Conservation (phyloP, 2,329 filamentous ascomycete genomes). For the Zalaria obscura region DNA sequence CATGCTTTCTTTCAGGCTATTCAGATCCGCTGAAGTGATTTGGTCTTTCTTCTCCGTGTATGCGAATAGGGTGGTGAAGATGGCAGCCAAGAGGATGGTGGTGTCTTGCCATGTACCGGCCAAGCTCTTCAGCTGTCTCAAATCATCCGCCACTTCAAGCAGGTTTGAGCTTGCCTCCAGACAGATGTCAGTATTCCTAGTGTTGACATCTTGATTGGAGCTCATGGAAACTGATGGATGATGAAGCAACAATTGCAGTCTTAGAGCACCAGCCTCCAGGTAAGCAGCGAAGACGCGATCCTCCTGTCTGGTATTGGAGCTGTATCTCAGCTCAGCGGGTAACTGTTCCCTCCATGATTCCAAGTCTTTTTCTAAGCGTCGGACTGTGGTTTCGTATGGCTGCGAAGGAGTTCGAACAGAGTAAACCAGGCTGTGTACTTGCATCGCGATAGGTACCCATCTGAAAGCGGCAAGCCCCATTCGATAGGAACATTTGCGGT, state of each 20-base stretch:
- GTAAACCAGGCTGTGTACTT: constrained; percentile 67
- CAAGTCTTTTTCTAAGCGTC: constrained; percentile 50
- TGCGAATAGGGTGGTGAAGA: constrained; percentile 58
- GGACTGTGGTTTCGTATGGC: constrained; percentile 50
- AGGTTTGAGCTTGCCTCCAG: constrained; percentile 52
- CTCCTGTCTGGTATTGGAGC: constrained; percentile 28
- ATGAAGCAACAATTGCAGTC: constrained; percentile 36
- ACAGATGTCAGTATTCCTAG: constrained; percentile 41
- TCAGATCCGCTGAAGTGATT: constrained; percentile 44
- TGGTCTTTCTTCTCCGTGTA: constrained; percentile 52
- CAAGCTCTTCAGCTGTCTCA: constrained; percentile 51
- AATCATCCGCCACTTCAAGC: constrained; percentile 42
- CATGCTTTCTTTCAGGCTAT: constrained; percentile 52
- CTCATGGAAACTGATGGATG: constrained; percentile 38
- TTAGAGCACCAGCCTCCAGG: constrained; percentile 33
- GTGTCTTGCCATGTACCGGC: constrained; percentile 69
- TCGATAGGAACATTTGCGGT: constrained; percentile 49
- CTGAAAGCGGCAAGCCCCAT: constrained; percentile 54
- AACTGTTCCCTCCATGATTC: constrained; percentile 49
- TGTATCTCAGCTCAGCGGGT: constrained; percentile 44
- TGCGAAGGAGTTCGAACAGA: constrained; percentile 47
- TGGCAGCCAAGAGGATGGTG: constrained; percentile 57
- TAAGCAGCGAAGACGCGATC: constrained; percentile 34
- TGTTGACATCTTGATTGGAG: constrained; percentile 44
- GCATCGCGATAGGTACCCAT: constrained; percentile 51